Percentiles rank a stretch among this genome's conserved stretches.
These are phyloP conservation scores for Cutaneotrichosporon daszewskae DNA, from an alignment of 1,284 basidiomycete species.

Conservation along the genomic window DNA sequence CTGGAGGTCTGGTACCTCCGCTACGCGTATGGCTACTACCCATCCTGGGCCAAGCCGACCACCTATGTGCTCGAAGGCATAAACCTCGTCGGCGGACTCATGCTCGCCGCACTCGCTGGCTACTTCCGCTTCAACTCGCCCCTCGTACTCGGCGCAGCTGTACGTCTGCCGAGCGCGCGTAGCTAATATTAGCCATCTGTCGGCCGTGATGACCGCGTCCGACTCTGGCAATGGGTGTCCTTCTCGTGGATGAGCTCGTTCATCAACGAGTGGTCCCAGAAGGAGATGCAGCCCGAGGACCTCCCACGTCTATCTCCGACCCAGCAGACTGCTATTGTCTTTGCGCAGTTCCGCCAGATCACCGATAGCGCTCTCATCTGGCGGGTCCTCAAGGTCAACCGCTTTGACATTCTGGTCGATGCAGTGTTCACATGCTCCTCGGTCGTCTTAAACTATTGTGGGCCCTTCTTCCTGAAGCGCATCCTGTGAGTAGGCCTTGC, in stretches of 20 bases:
- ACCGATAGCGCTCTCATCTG: conserved; percentile 55
- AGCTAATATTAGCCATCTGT: conserved; percentile 1
- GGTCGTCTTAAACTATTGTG: conserved; percentile 61
- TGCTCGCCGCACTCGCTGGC: conserved; percentile 22
- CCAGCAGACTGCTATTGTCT: conserved; percentile 61
- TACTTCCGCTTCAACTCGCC: conserved; percentile 35
- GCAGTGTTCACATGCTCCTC: conserved; percentile 59
- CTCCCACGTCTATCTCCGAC: conserved; percentile 66
- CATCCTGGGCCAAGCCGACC: conserved; percentile 28
- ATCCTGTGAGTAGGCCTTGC: conserved; percentile 33
- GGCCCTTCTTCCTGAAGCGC: conserved; percentile 47
- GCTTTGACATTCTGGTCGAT: conserved; percentile 66
- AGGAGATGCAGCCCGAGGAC: conserved; percentile 63
- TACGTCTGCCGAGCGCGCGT: conserved; percentile 10
- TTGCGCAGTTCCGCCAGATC: conserved; percentile 52
- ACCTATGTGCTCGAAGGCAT: conserved; percentile 24
- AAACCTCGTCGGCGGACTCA: conserved; percentile 21
- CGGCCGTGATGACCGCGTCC: conserved; percentile 59
- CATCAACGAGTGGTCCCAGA: conserved; percentile 56
- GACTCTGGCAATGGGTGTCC: conserved; percentile 69
- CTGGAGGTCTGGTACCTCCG: conserved; percentile 24
- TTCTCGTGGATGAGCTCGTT: conserved; percentile 71
- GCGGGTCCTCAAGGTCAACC: conserved; percentile 62
- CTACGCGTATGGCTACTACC: conserved; percentile 18
- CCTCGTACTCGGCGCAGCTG: conserved; percentile 27